These are phyloP conservation scores for Geotrichum histeridarum DNA, from an alignment of 1,139 yeast species.

Conservation along the genomic window DNA sequence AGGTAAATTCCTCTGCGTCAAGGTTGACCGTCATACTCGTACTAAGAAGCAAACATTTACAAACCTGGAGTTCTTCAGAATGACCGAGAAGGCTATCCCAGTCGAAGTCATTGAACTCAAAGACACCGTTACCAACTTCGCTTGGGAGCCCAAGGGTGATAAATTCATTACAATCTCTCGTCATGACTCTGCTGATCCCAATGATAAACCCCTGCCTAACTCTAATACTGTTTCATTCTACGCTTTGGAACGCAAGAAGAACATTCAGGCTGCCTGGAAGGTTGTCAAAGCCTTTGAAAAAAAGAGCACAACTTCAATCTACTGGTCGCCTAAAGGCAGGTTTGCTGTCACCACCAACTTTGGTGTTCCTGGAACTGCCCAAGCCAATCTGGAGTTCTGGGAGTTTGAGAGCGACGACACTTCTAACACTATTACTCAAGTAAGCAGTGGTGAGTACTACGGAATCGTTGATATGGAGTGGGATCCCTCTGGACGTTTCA, in stretches of 20 bases:
- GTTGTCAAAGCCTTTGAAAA: slow-evolving; percentile 52
- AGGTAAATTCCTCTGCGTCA: slow-evolving; percentile 80
- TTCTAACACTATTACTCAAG: slow-evolving; percentile 41
- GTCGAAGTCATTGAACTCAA: slow-evolving; percentile 91
- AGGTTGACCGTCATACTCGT: slow-evolving; percentile 95
- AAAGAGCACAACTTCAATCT: slow-evolving; percentile 66
- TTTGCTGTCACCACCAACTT: slow-evolving; percentile 74
- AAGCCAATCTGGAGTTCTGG: slow-evolving; percentile 64
- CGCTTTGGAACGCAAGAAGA: slow-evolving; percentile 62
- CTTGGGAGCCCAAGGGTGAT: slow-evolving; percentile 94
- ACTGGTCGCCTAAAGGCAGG: slow-evolving; percentile 93
- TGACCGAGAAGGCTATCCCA: slow-evolving; percentile 85
- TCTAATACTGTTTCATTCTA: slow-evolving; percentile 73
- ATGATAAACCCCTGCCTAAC: slow-evolving; percentile 47
- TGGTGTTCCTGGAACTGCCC: slow-evolving; percentile 50
- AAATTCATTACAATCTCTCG: slow-evolving; percentile 74
- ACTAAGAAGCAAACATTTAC: slow-evolving; percentile 89
- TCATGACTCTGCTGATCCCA: slow-evolving; percentile 42
- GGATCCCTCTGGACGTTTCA: slow-evolving; percentile 94
- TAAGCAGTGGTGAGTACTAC: slow-evolving; percentile 59
- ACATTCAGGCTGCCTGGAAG: slow-evolving; percentile 52
- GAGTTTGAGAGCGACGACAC: slow-evolving; percentile 59
- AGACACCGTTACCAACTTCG: slow-evolving; percentile 81
- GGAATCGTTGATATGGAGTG: slow-evolving; percentile 84
- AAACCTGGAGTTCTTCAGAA: slow-evolving; percentile 85